Base-by-base conservation (phyloP, 768 basidiomycete genomes). In the Exidia glandulosa region DNA sequence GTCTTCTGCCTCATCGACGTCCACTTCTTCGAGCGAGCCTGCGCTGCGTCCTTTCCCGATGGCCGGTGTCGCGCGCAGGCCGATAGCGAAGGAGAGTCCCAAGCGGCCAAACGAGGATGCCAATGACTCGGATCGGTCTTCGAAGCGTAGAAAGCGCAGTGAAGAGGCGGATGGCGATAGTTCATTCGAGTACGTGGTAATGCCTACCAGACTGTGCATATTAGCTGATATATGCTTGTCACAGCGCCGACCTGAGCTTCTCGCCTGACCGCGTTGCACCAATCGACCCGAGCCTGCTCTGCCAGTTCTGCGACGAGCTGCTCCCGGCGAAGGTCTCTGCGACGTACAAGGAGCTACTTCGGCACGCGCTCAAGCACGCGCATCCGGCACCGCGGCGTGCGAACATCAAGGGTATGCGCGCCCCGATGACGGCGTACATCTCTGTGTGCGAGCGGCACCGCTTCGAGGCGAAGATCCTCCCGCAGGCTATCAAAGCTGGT, bases 251-350 rank as follows among this genome's bases (percentile, higher is more conserved):
- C n/a, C n/a, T n/a, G n/a, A n/a, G n/a, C n/a, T n/a, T n/a, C n/a
- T n/a, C n/a, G n/a, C n/a, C n/a, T n/a, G n/a, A n/a, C n/a, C n/a
- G n/a, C n/a, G n/a, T n/a, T n/a, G n/a, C n/a, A n/a, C n/a, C n/a
- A 23, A 19, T 76, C 5, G 88, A 92, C 64, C 88, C 88, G 12
- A 76, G 74, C 5, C 84, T 76, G 1, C 72, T 91, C 2, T 93
- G 90, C 66, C 89, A 90, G 0, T 93, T 86, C 69, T 93, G 90
- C 63, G 90, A 93, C 64, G 78, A 81, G 23, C 78, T 74, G 0
- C 75, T 91, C 12, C 91, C 90, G 1, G 61, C 74, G 2, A 71
- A 75, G 3, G 86, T 86, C 3, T 86, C 88, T 0, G 79, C 82
- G 1, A 72, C 77, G 27, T 75, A 92, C 32, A 65, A 66, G n/a